Conservation (phyloP, 768 basidiomycete genomes). For the Mycena latifolia region DNA sequence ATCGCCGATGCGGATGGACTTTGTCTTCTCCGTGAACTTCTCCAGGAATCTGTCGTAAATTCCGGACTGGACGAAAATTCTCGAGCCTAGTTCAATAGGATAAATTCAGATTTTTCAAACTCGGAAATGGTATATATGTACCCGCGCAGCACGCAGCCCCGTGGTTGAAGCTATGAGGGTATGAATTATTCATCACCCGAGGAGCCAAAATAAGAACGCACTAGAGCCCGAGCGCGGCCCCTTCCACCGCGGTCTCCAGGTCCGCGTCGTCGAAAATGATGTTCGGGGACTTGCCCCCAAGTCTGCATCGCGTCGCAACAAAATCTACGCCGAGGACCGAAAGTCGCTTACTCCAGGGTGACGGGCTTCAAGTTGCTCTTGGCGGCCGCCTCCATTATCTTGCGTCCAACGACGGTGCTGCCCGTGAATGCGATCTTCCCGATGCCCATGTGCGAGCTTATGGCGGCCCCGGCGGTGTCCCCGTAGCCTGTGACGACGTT, state of each 20-base stretch:
- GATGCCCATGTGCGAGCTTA: conserved; percentile 78
- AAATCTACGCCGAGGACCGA: too few relatives aligned
- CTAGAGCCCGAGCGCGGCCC: conserved; percentile 77
- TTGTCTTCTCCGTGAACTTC: conserved; percentile 50
- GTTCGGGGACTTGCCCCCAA: conserved; percentile 75
- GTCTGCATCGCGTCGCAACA: conserved; percentile 22
- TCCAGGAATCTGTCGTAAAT: conserved; percentile 71
- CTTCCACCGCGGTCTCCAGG: conserved; percentile 72
- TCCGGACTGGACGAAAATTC: conserved; percentile 67
- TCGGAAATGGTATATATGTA: conserved; percentile 44
- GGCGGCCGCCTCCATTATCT: conserved; percentile 66
- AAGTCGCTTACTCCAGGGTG: conserved; percentile 79
- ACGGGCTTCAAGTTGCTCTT: conserved; percentile 75
- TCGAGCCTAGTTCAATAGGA: conserved; percentile 67
- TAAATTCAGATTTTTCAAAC: conserved; percentile 43
- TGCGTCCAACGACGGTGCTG: conserved; percentile 72
- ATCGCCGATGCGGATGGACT: conserved; percentile 56
- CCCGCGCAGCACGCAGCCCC: conserved; percentile 23
- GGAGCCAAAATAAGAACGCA: conserved; percentile 46
- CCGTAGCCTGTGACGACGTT: conserved; percentile 86
- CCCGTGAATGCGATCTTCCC: conserved; percentile 84
- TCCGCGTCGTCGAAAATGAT: conserved; percentile 77
- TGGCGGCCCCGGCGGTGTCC: conserved; percentile 77
- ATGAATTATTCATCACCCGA: not conserved
- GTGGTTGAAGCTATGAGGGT: conserved; percentile 34